phyloP scores from a whole-genome alignment of 768 basidiomycete species.

The Leccinum broughii region DNA sequence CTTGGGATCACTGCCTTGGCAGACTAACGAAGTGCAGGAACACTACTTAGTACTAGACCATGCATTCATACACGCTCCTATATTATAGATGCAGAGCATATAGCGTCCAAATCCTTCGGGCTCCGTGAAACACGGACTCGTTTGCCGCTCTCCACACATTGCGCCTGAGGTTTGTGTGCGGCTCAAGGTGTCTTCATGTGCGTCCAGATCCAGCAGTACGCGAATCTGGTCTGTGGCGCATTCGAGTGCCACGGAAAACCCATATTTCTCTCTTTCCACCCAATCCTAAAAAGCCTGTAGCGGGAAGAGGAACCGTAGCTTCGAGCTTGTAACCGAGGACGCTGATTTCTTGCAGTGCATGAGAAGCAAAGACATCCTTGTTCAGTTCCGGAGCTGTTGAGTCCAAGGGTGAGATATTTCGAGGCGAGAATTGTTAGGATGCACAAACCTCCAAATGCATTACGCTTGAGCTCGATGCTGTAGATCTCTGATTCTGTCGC shows the following conservation, averaged over 20 bases:
- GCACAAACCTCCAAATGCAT: conserved; percentile 34
- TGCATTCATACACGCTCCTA: background rate
- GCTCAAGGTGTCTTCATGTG: conserved; percentile 7
- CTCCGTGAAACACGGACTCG: conserved; percentile 15
- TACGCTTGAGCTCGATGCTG: conserved; percentile 55
- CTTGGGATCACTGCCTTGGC: conserved; percentile 34
- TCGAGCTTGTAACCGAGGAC: conserved; percentile 61
- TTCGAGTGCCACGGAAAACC: conserved; percentile 54
- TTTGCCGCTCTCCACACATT: background rate
- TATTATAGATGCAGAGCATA: conserved; percentile 5
- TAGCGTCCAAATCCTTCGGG: conserved; percentile 5
- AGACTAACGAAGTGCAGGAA: conserved; percentile 28
- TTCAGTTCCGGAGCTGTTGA: conserved; percentile 44
- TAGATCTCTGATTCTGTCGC: conserved; percentile 51
- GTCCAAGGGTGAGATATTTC: conserved; percentile 4
- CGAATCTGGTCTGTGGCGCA: conserved; percentile 32
- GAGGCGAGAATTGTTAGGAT: background rate
- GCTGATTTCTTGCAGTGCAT: conserved; percentile 60
- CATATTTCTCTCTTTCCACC: conserved; percentile 56
- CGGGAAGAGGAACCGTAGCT: conserved; percentile 63
- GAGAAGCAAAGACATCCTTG: conserved; percentile 57
- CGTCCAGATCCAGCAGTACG: conserved; percentile 26
- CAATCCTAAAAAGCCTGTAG: conserved; percentile 38
- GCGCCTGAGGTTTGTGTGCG: background rate
- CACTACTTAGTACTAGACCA: background rate